phyloP scores from a whole-genome alignment of 2,329 filamentous ascomycete species.

The Emergomyces pasteurianus region DNA sequence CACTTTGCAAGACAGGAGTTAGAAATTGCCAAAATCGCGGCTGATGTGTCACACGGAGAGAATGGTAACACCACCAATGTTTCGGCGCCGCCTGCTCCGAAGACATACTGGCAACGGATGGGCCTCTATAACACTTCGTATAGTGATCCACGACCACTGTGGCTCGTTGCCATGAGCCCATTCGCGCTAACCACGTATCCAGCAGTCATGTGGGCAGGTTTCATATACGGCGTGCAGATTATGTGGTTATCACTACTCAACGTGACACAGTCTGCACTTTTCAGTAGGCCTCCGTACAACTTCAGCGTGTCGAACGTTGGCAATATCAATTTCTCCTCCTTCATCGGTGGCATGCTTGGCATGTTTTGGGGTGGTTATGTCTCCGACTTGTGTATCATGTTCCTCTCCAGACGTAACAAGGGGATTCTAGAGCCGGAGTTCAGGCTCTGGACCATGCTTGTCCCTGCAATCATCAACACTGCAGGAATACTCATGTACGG shows the following conservation, averaged over 20 bases:
- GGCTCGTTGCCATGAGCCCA: slow-evolving; percentile 20
- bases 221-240: slow-evolving; percentile 19
- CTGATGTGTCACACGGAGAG: neutral
- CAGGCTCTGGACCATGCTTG: slow-evolving; percentile 25
- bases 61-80: neutral
- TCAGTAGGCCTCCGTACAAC: slow-evolving; percentile 18
- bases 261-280: slow-evolving; percentile 20
- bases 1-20: slow-evolving; percentile 1
- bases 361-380: slow-evolving; percentile 23
- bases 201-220: slow-evolving; percentile 18
- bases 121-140: slow-evolving; percentile 17
- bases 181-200: slow-evolving; percentile 20
- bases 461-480: slow-evolving; percentile 17
- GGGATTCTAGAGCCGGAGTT: slow-evolving; percentile 37
- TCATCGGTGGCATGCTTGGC: slow-evolving; percentile 30
- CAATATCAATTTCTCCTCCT: slow-evolving; percentile 19
- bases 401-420: slow-evolving; percentile 23
- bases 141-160: slow-evolving; percentile 11
- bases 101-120: slow-evolving; percentile 35
- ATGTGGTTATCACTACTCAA: slow-evolving; percentile 23
- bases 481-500: slow-evolving; percentile 18
- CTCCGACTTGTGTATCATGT: slow-evolving; percentile 27
- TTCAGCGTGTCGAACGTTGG: slow-evolving; percentile 19
- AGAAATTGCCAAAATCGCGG: slow-evolving; percentile 1
- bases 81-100: slow-evolving; percentile 17